phyloP scores from a whole-genome alignment of 1,284 basidiomycete genomes.

The Irpex sp. region DNA sequence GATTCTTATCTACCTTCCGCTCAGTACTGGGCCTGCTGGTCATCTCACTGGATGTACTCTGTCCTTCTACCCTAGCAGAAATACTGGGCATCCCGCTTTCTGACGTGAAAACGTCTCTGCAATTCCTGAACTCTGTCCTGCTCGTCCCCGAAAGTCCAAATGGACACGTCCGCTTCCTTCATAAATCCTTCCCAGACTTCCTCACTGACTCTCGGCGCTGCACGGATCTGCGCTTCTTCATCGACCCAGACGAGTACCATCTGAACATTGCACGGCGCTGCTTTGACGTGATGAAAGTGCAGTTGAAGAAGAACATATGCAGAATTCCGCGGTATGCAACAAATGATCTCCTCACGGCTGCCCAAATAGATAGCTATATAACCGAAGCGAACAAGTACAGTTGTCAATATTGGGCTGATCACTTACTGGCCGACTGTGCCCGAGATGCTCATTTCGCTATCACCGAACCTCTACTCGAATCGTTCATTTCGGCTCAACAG shows the following conservation, averaged over 20 bases:
- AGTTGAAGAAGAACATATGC: not conserved
- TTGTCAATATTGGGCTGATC: not conserved
- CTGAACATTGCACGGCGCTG: not conserved
- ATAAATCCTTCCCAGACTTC: not conserved
- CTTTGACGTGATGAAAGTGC: not conserved
- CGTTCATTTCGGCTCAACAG: not conserved
- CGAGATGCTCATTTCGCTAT: not conserved
- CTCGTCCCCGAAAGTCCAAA: not conserved
- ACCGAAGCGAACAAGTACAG: not conserved
- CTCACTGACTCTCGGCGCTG: not conserved
- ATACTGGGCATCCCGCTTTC: not conserved
- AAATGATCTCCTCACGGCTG: not conserved
- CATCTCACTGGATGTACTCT: not conserved
- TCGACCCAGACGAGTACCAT: not conserved
- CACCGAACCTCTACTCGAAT: not conserved
- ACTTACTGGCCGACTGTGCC: not conserved
- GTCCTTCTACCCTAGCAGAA: not conserved
- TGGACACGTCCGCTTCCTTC: not conserved
- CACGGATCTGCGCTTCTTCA: not conserved
- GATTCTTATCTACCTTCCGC: not conserved
- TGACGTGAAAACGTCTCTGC: not conserved
- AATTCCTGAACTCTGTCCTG: not conserved
- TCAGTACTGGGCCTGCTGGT: not conserved
- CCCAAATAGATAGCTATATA: not conserved
- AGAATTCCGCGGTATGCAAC: not conserved